Conservation (phyloP, 352 stramenopile genomes). For the Pythium monospermum region DNA sequence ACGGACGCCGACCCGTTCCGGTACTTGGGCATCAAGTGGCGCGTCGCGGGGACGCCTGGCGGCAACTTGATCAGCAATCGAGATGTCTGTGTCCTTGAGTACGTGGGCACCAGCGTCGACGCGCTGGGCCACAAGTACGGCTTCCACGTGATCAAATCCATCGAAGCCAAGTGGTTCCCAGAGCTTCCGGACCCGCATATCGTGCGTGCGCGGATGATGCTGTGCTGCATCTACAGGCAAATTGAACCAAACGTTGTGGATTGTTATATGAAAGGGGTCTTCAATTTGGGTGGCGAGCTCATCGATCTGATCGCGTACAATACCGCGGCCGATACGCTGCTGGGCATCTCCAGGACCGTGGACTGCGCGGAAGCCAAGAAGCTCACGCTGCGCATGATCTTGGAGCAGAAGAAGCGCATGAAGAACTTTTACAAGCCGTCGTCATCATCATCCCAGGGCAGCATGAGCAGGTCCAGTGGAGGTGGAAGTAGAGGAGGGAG, state of each 20-base stretch:
- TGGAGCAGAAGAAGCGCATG: slow-evolving; percentile 6
- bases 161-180: slow-evolving; percentile 37
- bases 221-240: slow-evolving; percentile 59
- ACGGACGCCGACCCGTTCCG: slow-evolving; percentile 38
- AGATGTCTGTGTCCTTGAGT: slow-evolving; percentile 46
- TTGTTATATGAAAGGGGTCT: slow-evolving; percentile 51
- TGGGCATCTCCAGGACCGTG: slow-evolving; percentile 27
- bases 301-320: slow-evolving; percentile 37
- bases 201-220: slow-evolving; percentile 42
- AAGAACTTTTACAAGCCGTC: slow-evolving; percentile 1
- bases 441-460: neutral
- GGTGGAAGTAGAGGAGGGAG: no score
- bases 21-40: slow-evolving; percentile 55
- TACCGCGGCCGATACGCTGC: slow-evolving; percentile 35
- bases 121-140: slow-evolving; percentile 31
- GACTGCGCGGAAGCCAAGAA: slow-evolving; percentile 41
- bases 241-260: slow-evolving; percentile 28
- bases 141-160: slow-evolving; percentile 45
- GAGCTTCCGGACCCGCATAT: slow-evolving; percentile 26
- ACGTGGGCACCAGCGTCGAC: slow-evolving; percentile 36
- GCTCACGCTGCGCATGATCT: slow-evolving; percentile 25
- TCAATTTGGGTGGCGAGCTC: slow-evolving; percentile 41
- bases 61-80: slow-evolving; percentile 37
- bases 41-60: slow-evolving; percentile 19
- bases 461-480: neutral